A percentile compares a stretch with the other conserved stretches of the same genome.
These are phyloP conservation scores for Fusarium dlaminii DNA, from an alignment of 2,329 filamentous ascomycete genomes.

Conservation along the genomic window DNA sequence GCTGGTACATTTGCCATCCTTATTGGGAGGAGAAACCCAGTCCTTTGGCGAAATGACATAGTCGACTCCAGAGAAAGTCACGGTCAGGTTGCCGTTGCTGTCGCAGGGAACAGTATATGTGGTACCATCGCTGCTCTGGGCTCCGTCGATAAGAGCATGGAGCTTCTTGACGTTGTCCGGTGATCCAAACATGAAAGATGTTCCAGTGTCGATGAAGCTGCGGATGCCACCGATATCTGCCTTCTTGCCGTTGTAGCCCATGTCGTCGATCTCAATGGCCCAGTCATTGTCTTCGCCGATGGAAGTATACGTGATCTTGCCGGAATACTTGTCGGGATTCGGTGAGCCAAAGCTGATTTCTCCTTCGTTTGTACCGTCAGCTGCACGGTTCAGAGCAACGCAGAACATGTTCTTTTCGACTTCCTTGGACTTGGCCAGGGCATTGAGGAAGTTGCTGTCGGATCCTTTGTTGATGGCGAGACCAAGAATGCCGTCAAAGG, in stretches of 20 bases:
- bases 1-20: constrained; percentile 67
- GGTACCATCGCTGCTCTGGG: constrained; percentile 64
- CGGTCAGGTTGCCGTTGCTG: constrained; percentile 66
- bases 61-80: constrained; percentile 73
- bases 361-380: constrained; percentile 74
- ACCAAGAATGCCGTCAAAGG: constrained; percentile 89
- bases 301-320: constrained; percentile 73
- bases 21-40: constrained; percentile 66
- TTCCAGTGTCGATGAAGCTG: constrained; percentile 86
- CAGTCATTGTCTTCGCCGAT: constrained; percentile 69
- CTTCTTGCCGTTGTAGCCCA: constrained; percentile 67
- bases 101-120: constrained; percentile 80
- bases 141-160: constrained; percentile 73
- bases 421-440: constrained; percentile 64
- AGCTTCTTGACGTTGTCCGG: constrained; percentile 71
- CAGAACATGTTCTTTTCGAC: constrained; percentile 74
- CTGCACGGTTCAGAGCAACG: constrained; percentile 73
- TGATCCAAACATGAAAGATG: constrained; percentile 81
- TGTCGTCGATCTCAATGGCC: constrained; percentile 76
- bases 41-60: constrained; percentile 76
- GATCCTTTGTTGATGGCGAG: constrained; percentile 71
- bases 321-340: constrained; percentile 73
- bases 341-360: constrained; percentile 80
- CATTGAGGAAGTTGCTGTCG: constrained; percentile 73
- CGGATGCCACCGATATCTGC: constrained; percentile 64